Base-by-base conservation (phyloP, 495 filamentous ascomycete genomes). In the Podospora conica region DNA sequence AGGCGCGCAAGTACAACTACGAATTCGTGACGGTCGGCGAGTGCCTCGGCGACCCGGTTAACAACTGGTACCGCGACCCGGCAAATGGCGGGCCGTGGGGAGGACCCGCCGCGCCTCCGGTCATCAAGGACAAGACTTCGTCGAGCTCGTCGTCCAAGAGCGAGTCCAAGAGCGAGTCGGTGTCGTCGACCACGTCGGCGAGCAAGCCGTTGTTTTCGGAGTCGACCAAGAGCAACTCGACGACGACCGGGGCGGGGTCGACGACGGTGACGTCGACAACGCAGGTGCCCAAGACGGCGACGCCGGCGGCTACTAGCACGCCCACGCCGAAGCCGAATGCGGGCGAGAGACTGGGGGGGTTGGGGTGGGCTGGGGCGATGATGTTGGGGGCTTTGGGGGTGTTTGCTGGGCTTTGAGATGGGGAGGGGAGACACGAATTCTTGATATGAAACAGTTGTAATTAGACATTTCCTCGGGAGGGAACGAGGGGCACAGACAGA, bases 1-100 rank as follows among this genome's bases (percentile, higher is more conserved):
- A 75, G 25, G 79, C 87, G 53, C 64, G 68, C 10, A 69, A 71
- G 11, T 78, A 82, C 22, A 84, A 85, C 3, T 89, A 70, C 63
- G 69, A 65, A 25, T 69, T 70, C 61, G 78, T 79, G 2, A 76
- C 78, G 9, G 78, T 69, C 48, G 77, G 68, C 28, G 56, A 64
- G 56, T 80, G 78, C 61, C 68, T 79, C 12, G 69, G 63, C 21
- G 61, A 63, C 21, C 69, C 72, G 20, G 53, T 64, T 21, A 63
- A 48, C 25, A 80, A 80, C 59, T 80, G 78, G 78, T 80, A 80
- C 63, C 73, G 78, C 4, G 63, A 68, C 53, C 27, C 63, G 0
- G 27, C 56, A 20, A 54, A 58, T 0, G 66, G 66, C 3, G 55
- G 58, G 25, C 60, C 53, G 23, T 55, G 71, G 12, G 64, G 64